Evolutionary conservation across 805 yeast species (phyloP).

Genomic region (Kuraishia hungarica): DNA sequence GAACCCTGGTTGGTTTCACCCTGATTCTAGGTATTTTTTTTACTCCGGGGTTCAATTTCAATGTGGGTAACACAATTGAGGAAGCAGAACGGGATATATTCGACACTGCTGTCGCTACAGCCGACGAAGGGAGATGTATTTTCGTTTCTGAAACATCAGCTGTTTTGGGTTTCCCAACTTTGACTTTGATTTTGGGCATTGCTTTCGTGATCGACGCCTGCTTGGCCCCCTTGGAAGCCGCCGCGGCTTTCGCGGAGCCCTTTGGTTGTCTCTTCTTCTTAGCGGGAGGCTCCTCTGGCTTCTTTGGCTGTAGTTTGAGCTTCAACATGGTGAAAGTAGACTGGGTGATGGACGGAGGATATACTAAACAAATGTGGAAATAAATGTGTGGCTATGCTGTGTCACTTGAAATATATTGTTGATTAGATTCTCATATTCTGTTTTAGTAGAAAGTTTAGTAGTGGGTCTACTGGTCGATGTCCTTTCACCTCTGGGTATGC

Average conservation of each 20-base stretch:
- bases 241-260: constrained; percentile 13
- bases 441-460: too few species aligned
- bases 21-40: constrained; percentile 34
- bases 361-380: too few species aligned
- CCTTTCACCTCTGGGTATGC: too few species aligned
- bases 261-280: constrained; percentile 1
- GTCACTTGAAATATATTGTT: too few species aligned
- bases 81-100: not conserved
- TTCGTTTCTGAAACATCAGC: not conserved
- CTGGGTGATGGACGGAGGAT: too few species aligned
- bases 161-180: constrained; percentile 10
- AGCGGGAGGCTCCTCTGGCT: constrained; percentile 3
- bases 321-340: constrained; percentile 3
- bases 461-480: too few species aligned
- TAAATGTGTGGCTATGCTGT: too few species aligned
- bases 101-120: not conserved
- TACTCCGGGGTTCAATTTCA: constrained; percentile 14
- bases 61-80: constrained; percentile 6
- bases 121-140: not conserved
- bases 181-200: constrained; percentile 18
- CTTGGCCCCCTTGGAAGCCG: too few species aligned
- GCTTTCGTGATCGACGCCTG: constrained; percentile 9
- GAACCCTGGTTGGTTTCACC: constrained; percentile 56
- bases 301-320: constrained; percentile 17
- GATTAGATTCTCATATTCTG: too few species aligned